Evolutionary conservation across 2,329 filamentous ascomycete species (phyloP), one percentile per base, ranked within the genome.

Genomic region (Drechmeria coniospora): DNA sequence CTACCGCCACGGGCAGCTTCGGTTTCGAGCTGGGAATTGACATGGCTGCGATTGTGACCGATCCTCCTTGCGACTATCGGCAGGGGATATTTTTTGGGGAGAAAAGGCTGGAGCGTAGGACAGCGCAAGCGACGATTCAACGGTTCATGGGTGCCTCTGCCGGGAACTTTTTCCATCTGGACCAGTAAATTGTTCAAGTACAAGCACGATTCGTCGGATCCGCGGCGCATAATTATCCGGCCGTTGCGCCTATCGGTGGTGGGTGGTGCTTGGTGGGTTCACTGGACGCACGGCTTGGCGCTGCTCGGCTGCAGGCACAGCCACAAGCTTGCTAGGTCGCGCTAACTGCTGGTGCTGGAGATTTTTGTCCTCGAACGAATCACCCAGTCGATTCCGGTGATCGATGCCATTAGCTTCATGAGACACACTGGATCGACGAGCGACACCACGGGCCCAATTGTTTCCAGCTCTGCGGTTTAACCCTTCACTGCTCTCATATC

Each of bases 1-100:
- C 64, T 47, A 83, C 78, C 11, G 65, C 69, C 36, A 79, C 63
- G 24, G 72, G 66, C 32, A 73, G 59, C 45, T 68, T 68, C 35
- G 56, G 51, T 35, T 55, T 52, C 33, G 54, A 46, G 33, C 39
- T 39, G 24, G 53, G 38, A 28, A 53, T 34, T 16, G 57, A 43
- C 50, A 59, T 61, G 30, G 21, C 21, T 23, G 27, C 16, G 17
- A 30, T 23, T 26, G 29, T 28, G 27, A n/a, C n/a, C n/a, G n/a
- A n/a, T n/a, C n/a, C n/a, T n/a, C n/a, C n/a, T n/a, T n/a, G n/a
- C n/a, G n/a, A n/a, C n/a, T n/a, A n/a, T n/a, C n/a, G n/a, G n/a
- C n/a, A n/a, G n/a, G n/a, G n/a, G n/a, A n/a, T n/a, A n/a, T n/a
- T n/a, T n/a, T n/a, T n/a, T n/a, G n/a, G n/a, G n/a, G n/a, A n/a